Evolutionary conservation across 306 rosid species (phyloP).

Genomic region (Fagus crenata): DNA sequence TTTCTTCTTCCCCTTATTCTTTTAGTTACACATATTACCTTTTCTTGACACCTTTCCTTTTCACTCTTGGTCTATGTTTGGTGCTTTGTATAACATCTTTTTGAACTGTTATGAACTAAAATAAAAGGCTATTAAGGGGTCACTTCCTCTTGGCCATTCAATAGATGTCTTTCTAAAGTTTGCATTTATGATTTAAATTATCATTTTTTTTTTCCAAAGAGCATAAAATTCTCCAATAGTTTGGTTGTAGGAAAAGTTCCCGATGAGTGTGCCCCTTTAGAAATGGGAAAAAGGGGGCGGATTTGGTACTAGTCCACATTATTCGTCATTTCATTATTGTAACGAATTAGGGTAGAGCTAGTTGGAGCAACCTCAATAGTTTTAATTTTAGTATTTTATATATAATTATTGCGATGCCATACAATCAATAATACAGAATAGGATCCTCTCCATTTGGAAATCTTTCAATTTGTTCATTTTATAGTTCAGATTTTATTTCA

Average conservation of each 20-base stretch:
- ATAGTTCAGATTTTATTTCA: too few relatives aligned
- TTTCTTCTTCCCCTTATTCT: conserved; percentile 39
- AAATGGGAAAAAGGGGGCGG: not conserved
- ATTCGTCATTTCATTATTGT: conserved; percentile 11
- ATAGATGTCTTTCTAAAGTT: not conserved
- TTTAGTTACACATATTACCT: conserved; percentile 47
- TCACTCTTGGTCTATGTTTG: conserved; percentile 36
- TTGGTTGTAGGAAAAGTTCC: too few relatives aligned
- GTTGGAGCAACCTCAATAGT: not conserved
- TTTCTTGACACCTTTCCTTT: conserved; percentile 59
- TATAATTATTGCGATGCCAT: not conserved
- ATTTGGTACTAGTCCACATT: not conserved
- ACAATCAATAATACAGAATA: too few relatives aligned
- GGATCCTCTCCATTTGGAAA: too few relatives aligned
- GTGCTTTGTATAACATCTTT: conserved; percentile 37
- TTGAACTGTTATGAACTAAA: conserved; percentile 7
- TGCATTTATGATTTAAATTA: not conserved
- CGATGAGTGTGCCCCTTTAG: not conserved
- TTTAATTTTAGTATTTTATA: not conserved
- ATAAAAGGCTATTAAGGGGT: conserved; percentile 5
- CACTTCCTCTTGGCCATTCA: conserved; percentile 8
- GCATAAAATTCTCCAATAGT: too few relatives aligned
- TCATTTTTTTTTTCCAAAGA: not conserved
- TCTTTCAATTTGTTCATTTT: too few relatives aligned
- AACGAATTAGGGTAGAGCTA: not conserved